phyloP scores from a whole-genome alignment of 2,329 filamentous ascomycete species.

The Colletotrichum shisoi region DNA sequence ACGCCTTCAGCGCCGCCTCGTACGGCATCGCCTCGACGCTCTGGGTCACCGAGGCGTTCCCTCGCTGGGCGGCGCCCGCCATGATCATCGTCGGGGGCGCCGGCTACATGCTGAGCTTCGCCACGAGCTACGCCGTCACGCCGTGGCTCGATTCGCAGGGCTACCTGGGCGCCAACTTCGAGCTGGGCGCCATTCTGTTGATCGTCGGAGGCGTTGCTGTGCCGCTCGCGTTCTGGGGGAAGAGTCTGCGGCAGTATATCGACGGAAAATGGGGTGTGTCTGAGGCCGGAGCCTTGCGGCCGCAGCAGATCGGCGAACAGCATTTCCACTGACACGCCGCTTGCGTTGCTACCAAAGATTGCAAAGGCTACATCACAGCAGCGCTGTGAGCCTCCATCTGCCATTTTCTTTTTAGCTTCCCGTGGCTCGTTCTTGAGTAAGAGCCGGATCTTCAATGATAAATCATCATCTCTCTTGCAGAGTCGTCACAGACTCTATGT shows the following conservation, averaged over 20 bases:
- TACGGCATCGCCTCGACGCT: slow-evolving; percentile 42
- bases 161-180: slow-evolving; percentile 34
- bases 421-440: slow-evolving; percentile 4
- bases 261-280: slow-evolving; percentile 41
- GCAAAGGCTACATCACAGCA: background rate
- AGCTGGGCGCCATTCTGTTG: slow-evolving; percentile 39
- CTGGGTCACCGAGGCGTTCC: slow-evolving; percentile 44
- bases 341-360: background rate
- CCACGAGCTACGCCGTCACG: slow-evolving; percentile 16
- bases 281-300: slow-evolving; percentile 42
- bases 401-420: slow-evolving; percentile 2
- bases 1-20: slow-evolving; percentile 40
- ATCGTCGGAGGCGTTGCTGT: slow-evolving; percentile 42
- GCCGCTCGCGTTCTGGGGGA: slow-evolving; percentile 44
- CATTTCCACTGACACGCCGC: background rate
- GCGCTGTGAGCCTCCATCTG: background rate
- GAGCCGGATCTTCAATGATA: slow-evolving; percentile 15
- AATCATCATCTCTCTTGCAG: background rate
- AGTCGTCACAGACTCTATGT: background rate
- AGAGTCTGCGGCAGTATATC: slow-evolving; percentile 43
- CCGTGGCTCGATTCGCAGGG: slow-evolving; percentile 36
- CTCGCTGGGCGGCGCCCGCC: slow-evolving; percentile 43
- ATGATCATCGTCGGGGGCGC: slow-evolving; percentile 36
- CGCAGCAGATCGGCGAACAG: slow-evolving; percentile 36
- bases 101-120: slow-evolving; percentile 36